Conservation (phyloP, 2,329 filamentous ascomycete species). For the Diplodia mutila region DNA sequence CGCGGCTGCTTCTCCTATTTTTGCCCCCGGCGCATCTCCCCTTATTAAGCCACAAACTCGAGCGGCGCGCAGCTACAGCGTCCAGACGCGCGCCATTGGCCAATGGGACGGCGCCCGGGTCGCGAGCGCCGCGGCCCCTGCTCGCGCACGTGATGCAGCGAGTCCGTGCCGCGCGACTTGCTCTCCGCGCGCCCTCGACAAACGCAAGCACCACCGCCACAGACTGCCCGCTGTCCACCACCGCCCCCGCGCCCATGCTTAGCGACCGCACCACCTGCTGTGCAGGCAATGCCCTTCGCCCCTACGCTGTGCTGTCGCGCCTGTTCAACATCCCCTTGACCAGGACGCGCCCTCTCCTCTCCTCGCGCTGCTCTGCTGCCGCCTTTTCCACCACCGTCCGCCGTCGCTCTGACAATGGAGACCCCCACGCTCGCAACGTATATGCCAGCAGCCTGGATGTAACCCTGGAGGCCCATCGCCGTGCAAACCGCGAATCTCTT, state of each 20-base stretch:
- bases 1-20: neutral
- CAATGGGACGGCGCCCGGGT: neutral
- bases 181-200: slow-evolving; percentile 34
- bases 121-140: neutral
- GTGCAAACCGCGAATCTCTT: slow-evolving; percentile 39
- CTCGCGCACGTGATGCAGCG: neutral
- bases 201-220: slow-evolving; percentile 4
- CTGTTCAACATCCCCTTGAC: slow-evolving; percentile 35
- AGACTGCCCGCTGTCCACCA: slow-evolving; percentile 31
- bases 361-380: neutral
- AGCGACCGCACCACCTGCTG: slow-evolving; percentile 33
- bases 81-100: slow-evolving; percentile 14
- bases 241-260: slow-evolving; percentile 1
- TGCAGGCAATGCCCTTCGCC: slow-evolving; percentile 39
- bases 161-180: neutral
- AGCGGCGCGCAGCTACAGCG: neutral
- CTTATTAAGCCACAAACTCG: slow-evolving; percentile 17
- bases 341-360: neutral
- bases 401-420: neutral
- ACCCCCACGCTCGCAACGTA: slow-evolving; percentile 29
- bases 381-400: neutral
- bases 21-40: neutral
- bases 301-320: slow-evolving; percentile 39
- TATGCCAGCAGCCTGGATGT: slow-evolving; percentile 36
- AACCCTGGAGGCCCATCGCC: slow-evolving; percentile 48